These are phyloP conservation scores for Helenozyma baotianmanensis DNA, from an alignment of 805 yeast genomes.

Conservation along the genomic window DNA sequence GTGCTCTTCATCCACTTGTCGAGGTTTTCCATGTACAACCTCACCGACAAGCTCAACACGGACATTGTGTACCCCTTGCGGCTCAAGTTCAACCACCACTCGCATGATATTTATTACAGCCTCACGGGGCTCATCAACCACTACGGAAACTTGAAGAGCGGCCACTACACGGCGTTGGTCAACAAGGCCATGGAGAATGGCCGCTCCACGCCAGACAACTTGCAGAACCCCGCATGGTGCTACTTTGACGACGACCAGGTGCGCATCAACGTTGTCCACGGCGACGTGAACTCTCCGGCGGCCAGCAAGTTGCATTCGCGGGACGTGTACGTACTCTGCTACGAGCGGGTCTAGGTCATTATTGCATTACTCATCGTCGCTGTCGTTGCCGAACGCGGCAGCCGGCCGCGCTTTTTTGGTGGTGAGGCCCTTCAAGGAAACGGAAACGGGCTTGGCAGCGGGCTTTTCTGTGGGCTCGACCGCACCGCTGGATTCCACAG, in stretches of 20 bases:
- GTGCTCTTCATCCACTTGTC: slow-evolving; percentile 38
- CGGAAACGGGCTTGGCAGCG: slow-evolving; percentile 7
- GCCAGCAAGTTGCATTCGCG: slow-evolving; percentile 37
- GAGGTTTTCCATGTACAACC: slow-evolving; percentile 43
- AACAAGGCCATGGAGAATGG: slow-evolving; percentile 34
- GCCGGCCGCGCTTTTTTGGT: slow-evolving; percentile 3
- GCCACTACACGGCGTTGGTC: slow-evolving; percentile 71
- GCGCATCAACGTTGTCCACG: slow-evolving; percentile 43
- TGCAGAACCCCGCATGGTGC: slow-evolving; percentile 55
- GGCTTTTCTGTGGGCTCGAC: too few species aligned
- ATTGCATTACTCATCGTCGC: slow-evolving; percentile 4
- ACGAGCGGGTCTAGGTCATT: slow-evolving; percentile 34
- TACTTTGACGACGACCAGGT: slow-evolving; percentile 70
- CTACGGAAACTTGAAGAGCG: slow-evolving; percentile 63
- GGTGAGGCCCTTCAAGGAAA: slow-evolving; percentile 11
- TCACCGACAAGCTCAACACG: slow-evolving; percentile 50
- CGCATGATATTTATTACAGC: slow-evolving; percentile 40
- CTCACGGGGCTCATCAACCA: slow-evolving; percentile 67
- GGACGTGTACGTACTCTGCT: slow-evolving; percentile 69
- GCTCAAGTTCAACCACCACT: slow-evolving; percentile 39
- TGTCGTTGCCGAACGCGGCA: slow-evolving; percentile 6
- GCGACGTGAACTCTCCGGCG: slow-evolving; percentile 34
- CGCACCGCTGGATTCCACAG: too few species aligned
- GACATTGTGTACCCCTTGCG: slow-evolving; percentile 53
- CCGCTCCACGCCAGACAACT: slow-evolving; percentile 17